Evolutionary conservation across 768 basidiomycete species (phyloP), one percentile per base, ranked within the genome.

Genomic region (Lepiota brunneoincarnata): DNA sequence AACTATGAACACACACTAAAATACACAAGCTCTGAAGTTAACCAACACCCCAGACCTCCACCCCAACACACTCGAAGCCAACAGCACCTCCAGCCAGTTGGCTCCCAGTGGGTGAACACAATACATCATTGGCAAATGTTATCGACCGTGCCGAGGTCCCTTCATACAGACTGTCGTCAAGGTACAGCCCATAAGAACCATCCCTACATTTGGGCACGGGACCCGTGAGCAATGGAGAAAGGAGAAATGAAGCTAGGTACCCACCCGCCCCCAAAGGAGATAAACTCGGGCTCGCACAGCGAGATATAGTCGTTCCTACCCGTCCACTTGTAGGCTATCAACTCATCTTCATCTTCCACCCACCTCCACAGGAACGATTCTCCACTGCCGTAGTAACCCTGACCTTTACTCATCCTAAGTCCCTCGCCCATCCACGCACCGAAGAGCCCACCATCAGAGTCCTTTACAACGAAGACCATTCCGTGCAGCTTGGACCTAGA

Each of bases 221-320:
- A 24, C 20, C 4, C 2, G 31, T 36, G 20, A 45, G 23, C 40
- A 14, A 39, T 52, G 45, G 17, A 28, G 20, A 36, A 10, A 23
- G 35, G 20, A 40, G 24, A 6, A 31, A 57, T 50, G 21, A 44
- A 36, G 15, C 52, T 51, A 12, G 11, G 38, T 20, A 78, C 89
- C 54, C 58, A 93, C 93, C 95, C 95, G 60, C 95, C 95, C 11
- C 94, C 95, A 63, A 96, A 92, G 1, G 91, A 92, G 56, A 97
- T 75, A 59, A 80, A 92, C 14, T 79, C 82, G 0, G 80, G 71
- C 62, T 95, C 91, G 68, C 92, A 94, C 6, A 96, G 75, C 18
- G 91, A 85, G 37, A 97, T 87, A 62, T 98, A 98, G 49, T 87
- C 86, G 65, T 98, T 99, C 66, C 72, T 82, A 2, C 93, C 93